Evolutionary conservation across 31 red algal genomes (phyloP).

Genomic region (Asparagopsis taxiformis): DNA sequence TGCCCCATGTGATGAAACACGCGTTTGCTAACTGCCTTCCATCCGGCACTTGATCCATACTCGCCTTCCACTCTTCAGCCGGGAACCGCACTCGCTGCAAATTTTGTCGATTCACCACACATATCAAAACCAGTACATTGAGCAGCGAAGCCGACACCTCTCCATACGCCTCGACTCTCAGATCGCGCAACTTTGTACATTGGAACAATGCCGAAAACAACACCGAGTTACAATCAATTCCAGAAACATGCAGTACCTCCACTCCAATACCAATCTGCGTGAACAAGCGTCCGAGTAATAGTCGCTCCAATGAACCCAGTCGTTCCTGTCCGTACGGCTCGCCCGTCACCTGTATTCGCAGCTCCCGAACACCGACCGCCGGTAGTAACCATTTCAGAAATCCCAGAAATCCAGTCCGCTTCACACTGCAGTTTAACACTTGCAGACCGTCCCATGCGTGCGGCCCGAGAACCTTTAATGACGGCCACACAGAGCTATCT

Average conservation of each 20-base stretch:
- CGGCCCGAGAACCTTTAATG: conserved; percentile 28
- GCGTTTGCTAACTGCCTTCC: conserved; percentile 9
- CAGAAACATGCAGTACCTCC: conserved; percentile 17
- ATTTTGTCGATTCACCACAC: conserved; percentile 27
- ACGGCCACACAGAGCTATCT: conserved; percentile 28
- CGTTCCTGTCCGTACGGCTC: conserved; percentile 19
- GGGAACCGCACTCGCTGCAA: conserved; percentile 23
- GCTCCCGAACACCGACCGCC: background rate
- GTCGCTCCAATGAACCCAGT: conserved; percentile 26
- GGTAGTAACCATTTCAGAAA: conserved; percentile 59
- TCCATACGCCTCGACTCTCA: conserved; percentile 34
- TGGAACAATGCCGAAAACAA: conserved; percentile 56
- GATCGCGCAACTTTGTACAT: conserved; percentile 39
- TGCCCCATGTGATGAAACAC: conserved; percentile 48
- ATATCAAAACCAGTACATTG: conserved; percentile 25
- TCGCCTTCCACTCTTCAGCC: conserved; percentile 11
- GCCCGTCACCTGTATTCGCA: conserved; percentile 37
- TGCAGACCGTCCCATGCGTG: conserved; percentile 20
- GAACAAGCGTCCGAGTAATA: conserved; percentile 50
- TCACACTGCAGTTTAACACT: conserved; percentile 20
- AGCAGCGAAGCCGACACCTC: conserved; percentile 11
- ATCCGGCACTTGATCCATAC: conserved; percentile 1
- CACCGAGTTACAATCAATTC: conserved; percentile 34
- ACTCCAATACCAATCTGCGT: conserved; percentile 33
- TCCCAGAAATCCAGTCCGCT: conserved; percentile 38